Conservation (phyloP, 1,139 yeast genomes). For the Zygoascus sp. region DNA sequence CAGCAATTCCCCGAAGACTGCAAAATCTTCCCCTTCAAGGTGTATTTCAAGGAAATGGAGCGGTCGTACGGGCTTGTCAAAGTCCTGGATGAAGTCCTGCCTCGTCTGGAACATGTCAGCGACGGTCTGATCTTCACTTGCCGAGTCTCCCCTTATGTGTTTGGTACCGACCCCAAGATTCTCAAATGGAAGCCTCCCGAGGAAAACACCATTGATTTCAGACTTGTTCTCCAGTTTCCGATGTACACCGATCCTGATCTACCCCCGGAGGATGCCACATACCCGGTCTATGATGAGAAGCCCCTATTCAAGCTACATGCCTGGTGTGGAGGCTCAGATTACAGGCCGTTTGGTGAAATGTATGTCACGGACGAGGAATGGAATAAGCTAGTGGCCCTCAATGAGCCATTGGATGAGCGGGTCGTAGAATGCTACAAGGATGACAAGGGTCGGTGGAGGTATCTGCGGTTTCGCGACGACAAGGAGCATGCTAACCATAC, state of each 20-base stretch:
- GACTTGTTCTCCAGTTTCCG: conserved; percentile 64
- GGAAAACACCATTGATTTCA: conserved; percentile 89
- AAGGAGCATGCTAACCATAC: conserved; percentile 83
- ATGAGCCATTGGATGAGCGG: conserved; percentile 86
- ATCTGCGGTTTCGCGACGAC: conserved; percentile 88
- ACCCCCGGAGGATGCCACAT: conserved; percentile 53
- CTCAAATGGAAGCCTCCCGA: conserved; percentile 97
- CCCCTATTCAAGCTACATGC: conserved; percentile 65
- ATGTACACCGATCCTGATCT: conserved; percentile 62
- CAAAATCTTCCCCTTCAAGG: conserved; percentile 74
- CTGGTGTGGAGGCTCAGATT: conserved; percentile 73
- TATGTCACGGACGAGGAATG: conserved; percentile 69
- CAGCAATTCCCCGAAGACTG: conserved; percentile 66
- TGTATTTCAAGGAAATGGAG: conserved; percentile 83
- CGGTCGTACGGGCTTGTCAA: conserved; percentile 72
- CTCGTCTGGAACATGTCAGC: conserved; percentile 75
- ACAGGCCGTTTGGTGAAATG: conserved; percentile 64
- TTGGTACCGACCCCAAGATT: conserved; percentile 74
- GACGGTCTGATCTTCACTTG: conserved; percentile 96
- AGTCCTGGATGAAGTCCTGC: conserved; percentile 64
- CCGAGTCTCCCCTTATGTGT: conserved; percentile 77
- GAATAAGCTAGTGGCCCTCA: conserved; percentile 63
- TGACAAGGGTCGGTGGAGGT: conserved; percentile 66
- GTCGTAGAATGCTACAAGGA: conserved; percentile 77
- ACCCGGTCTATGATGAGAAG: conserved; percentile 73